phyloP scores from a whole-genome alignment of 2,329 filamentous ascomycete species.

The Aspergillus terreus region DNA sequence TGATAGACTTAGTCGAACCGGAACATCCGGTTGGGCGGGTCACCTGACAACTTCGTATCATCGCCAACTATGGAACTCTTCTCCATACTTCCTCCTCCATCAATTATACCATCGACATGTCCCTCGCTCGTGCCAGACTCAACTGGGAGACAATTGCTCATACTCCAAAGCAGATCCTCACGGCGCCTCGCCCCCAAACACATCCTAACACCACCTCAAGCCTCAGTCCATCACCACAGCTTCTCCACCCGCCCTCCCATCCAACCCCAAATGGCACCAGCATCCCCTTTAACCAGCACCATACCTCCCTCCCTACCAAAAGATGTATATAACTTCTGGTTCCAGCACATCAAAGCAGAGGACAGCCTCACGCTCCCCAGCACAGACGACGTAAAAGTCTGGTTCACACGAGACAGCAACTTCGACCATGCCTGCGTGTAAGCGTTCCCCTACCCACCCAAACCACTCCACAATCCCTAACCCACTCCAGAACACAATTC shows the following conservation, averaged over 20 bases:
- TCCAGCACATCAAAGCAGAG: slow-evolving; percentile 16
- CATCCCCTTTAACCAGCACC: neutral
- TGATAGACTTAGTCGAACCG: too few species aligned
- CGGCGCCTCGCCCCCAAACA: neutral
- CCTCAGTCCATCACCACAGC: neutral
- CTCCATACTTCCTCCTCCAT: too few species aligned
- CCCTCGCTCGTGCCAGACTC: too few species aligned
- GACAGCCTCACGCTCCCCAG: slow-evolving; percentile 16
- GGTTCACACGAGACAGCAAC: neutral
- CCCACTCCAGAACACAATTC: slow-evolving; percentile 3
- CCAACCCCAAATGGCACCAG: neutral
- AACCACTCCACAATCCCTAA: neutral
- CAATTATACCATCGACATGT: too few species aligned
- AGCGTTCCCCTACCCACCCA: neutral
- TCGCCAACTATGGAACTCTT: too few species aligned
- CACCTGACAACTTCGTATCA: too few species aligned
- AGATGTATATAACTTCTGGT: slow-evolving; percentile 17
- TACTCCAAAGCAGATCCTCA: too few species aligned
- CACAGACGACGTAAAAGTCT: slow-evolving; percentile 7
- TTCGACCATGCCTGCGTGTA: slow-evolving; percentile 1
- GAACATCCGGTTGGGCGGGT: too few species aligned
- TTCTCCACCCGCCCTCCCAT: neutral
- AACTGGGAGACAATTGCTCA: too few species aligned
- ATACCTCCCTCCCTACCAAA: neutral
- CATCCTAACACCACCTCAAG: neutral